phyloP scores from a whole-genome alignment of 805 yeast genomes.

The Tetrapisispora nanseiensis region DNA sequence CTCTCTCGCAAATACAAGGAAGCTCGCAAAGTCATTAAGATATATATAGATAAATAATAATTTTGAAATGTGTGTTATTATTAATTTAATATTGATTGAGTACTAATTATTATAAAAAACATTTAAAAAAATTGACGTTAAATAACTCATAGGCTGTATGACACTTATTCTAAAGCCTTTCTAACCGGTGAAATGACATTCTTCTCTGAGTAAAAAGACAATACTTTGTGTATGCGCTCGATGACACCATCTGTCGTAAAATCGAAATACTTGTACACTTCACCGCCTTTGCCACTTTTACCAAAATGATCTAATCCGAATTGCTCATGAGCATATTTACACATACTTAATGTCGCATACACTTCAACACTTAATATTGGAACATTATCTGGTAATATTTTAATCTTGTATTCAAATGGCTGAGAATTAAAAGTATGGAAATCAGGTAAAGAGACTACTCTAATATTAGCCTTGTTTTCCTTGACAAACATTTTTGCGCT shows the following conservation, averaged over 20 bases:
- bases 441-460: conserved; percentile 90
- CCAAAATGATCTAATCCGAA: conserved; percentile 94
- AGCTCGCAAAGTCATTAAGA: no score
- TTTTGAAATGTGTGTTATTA: no score
- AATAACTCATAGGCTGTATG: no score
- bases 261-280: conserved; percentile 74
- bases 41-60: no score
- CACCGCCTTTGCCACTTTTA: conserved; percentile 84
- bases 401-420: conserved; percentile 64
- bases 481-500: conserved; percentile 64
- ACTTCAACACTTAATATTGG: conserved; percentile 94
- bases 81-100: no score
- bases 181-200: conserved; percentile 64
- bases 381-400: conserved; percentile 88
- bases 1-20: no score
- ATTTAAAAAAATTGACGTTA: no score
- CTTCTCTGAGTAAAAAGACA: conserved; percentile 75
- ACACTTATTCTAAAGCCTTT: conserved; percentile 40
- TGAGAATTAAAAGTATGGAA: conserved; percentile 83
- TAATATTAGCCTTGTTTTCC: conserved; percentile 45
- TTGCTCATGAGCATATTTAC: conserved; percentile 90
- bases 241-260: conserved; percentile 93
- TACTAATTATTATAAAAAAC: no score
- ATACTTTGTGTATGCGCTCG: conserved; percentile 68
- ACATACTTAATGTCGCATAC: conserved; percentile 85